Evolutionary conservation across 176 grass and related monocot species (phyloP).

Genomic region (Musa beccarii): DNA sequence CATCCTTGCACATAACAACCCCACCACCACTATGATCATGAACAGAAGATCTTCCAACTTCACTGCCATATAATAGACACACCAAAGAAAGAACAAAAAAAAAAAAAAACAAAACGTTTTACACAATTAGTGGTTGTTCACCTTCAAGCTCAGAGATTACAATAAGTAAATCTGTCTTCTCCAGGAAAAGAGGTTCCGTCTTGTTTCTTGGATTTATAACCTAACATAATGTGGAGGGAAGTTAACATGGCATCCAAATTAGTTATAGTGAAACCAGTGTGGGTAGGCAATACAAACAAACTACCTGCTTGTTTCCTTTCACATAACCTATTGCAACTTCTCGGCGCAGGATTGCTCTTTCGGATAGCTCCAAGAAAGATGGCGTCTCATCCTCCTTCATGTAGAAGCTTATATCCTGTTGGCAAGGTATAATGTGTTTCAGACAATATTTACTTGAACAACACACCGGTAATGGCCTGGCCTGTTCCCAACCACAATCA

Average conservation of each 20-base stretch:
- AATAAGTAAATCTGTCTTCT: slow-evolving; percentile 75
- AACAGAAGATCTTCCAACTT: too few relatives aligned
- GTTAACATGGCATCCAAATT: too few relatives aligned
- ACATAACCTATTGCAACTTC: slow-evolving; percentile 94
- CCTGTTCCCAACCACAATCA: neutral
- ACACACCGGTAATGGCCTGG: too few relatives aligned
- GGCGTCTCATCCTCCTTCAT: slow-evolving; percentile 76
- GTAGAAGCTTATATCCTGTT: slow-evolving; percentile 76
- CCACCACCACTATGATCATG: too few relatives aligned
- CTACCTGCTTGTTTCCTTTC: slow-evolving; percentile 74
- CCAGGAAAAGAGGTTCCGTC: slow-evolving; percentile 54
- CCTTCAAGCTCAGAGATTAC: slow-evolving; percentile 90
- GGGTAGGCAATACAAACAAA: slow-evolving; percentile 11
- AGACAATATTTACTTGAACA: too few relatives aligned
- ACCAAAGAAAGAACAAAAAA: neutral
- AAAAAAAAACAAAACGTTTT: neutral
- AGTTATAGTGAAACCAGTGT: neutral
- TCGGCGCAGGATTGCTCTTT: slow-evolving; percentile 78
- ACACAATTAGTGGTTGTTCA: slow-evolving; percentile 34
- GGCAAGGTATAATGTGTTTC: neutral
- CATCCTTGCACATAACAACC: too few relatives aligned
- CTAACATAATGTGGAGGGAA: slow-evolving; percentile 32
- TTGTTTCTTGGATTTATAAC: slow-evolving; percentile 85
- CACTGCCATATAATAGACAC: too few relatives aligned
- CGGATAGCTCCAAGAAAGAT: slow-evolving; percentile 79